These are phyloP conservation scores for Mortierella alpina DNA, from an alignment of 192 early-diverging fungal genomes.

Conservation along the genomic window DNA sequence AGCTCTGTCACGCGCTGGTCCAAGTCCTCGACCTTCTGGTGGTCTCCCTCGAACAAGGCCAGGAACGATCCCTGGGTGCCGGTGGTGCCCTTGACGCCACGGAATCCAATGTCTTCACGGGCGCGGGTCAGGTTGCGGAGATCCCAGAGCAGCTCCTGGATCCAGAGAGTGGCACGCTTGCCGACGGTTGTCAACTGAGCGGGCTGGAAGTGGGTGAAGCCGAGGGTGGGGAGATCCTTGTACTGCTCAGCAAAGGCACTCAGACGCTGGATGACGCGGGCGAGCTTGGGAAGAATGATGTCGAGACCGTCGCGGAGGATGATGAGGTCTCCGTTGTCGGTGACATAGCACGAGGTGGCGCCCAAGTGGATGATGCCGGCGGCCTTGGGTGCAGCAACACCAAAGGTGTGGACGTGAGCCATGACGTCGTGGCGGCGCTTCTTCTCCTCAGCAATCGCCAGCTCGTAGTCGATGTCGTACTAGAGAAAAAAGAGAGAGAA, in stretches of 20 bases:
- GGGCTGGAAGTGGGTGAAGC: conserved; percentile 99
- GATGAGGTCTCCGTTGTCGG: conserved; percentile 98
- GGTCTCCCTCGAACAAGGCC: conserved; percentile 93
- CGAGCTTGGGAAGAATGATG: conserved; percentile 90
- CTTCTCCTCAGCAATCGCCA: conserved; percentile 93
- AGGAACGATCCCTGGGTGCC: conserved; percentile 99
- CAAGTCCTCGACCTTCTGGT: conserved; percentile 92
- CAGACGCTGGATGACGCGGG: conserved; percentile 82
- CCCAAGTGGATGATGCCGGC: conserved; percentile 97
- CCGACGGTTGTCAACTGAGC: conserved; percentile 98
- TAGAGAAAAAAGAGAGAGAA: conserved; percentile 15
- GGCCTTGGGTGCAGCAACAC: conserved; percentile 84
- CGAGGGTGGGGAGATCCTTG: conserved; percentile 91
- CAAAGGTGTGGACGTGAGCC: conserved; percentile 99
- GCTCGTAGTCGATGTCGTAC: conserved; percentile 88
- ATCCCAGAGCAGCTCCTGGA: conserved; percentile 97
- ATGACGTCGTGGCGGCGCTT: conserved; percentile 97
- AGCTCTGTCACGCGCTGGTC: conserved; percentile 92
- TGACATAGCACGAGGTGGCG: conserved; percentile 99
- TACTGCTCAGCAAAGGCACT: conserved; percentile 82
- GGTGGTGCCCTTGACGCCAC: conserved; percentile 98
- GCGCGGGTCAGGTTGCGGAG: conserved; percentile 92
- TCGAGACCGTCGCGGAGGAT: conserved; percentile 96
- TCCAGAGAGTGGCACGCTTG: conserved; percentile 95
- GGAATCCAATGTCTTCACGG: conserved; percentile 88